phyloP scores from a whole-genome alignment of 768 basidiomycete species.

The Hypholoma sublateritium region DNA sequence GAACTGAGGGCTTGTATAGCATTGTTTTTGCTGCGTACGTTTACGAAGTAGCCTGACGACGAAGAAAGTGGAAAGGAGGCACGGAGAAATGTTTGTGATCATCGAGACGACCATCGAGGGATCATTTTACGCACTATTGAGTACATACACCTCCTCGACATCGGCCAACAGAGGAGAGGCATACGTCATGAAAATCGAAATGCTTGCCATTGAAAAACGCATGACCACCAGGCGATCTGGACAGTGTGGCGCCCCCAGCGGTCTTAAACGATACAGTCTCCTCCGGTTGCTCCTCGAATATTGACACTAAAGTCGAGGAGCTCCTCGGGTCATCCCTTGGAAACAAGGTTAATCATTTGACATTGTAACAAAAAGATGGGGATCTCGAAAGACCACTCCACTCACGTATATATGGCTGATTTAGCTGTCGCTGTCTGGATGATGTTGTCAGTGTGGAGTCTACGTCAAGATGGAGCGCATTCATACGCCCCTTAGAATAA shows the following conservation, averaged over 20 bases:
- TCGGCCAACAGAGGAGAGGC: conserved; percentile 20
- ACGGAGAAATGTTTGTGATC: too few species aligned
- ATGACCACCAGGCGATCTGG: conserved; percentile 50
- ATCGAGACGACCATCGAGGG: too few species aligned
- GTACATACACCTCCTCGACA: too few species aligned
- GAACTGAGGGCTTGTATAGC: too few species aligned
- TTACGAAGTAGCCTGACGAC: too few species aligned
- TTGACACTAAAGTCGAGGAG: conserved; percentile 17
- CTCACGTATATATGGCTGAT: conserved; percentile 71
- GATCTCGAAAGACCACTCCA: background rate
- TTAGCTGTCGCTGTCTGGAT: conserved; percentile 73
- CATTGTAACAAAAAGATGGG: background rate
- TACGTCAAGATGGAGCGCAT: background rate
- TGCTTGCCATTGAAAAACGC: conserved; percentile 89
- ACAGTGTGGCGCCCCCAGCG: conserved; percentile 43
- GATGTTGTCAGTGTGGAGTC: background rate
- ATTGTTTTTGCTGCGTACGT: too few species aligned
- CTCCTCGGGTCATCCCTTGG: conserved; percentile 24
- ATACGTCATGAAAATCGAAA: conserved; percentile 64
- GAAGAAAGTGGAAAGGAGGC: too few species aligned
- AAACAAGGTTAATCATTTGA: too few species aligned
- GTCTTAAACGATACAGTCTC: conserved; percentile 39
- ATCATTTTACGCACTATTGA: too few species aligned
- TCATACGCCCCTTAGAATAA: conserved; percentile 15
- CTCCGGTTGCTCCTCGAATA: conserved; percentile 23